Percentiles rank a stretch among this genome's conserved stretches.
phyloP scores from a whole-genome alignment of 2,329 filamentous ascomycete species.

The Cladophialophora carrionii region DNA sequence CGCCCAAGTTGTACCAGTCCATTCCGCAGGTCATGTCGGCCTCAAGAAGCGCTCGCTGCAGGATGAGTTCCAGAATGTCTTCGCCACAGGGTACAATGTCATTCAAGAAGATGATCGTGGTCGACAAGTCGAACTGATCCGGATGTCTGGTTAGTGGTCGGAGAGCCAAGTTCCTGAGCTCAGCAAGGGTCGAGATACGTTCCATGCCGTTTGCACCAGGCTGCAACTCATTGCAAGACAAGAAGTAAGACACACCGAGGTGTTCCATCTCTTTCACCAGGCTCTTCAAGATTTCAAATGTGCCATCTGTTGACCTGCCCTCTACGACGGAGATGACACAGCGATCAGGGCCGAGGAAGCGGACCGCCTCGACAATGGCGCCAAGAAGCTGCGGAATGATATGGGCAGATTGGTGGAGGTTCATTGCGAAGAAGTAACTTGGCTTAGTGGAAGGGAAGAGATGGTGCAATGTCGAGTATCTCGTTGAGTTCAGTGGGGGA shows the following conservation, averaged over 20 bases:
- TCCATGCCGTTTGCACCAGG: constrained; percentile 45
- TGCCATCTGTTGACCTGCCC: constrained; percentile 60
- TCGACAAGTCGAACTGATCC: constrained; percentile 41
- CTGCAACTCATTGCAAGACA: constrained; percentile 49
- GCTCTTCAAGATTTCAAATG: constrained; percentile 54
- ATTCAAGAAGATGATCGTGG: constrained; percentile 59
- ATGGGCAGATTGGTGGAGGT: constrained; percentile 52
- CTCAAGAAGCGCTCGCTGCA: constrained; percentile 52
- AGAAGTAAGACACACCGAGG: constrained; percentile 37
- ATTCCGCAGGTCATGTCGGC: constrained; percentile 63
- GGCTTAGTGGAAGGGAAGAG: background rate
- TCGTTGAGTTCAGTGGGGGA: constrained; percentile 10
- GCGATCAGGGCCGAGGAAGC: constrained; percentile 55
- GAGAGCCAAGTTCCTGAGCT: constrained; percentile 59
- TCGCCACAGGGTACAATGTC: constrained; percentile 58
- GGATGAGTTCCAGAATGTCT: constrained; percentile 61
- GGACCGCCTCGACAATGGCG: constrained; percentile 55
- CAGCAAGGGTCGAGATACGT: constrained; percentile 55
- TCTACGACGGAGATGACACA: constrained; percentile 62
- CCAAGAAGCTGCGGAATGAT: constrained; percentile 58
- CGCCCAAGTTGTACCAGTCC: constrained; percentile 56
- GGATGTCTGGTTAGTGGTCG: constrained; percentile 48
- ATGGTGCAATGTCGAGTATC: constrained; percentile 18
- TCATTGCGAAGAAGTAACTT: constrained; percentile 58
- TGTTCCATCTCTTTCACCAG: constrained; percentile 48